Evolutionary conservation across 176 grass and related monocot genomes (phyloP).

Genomic region (Pharus latifolius): DNA sequence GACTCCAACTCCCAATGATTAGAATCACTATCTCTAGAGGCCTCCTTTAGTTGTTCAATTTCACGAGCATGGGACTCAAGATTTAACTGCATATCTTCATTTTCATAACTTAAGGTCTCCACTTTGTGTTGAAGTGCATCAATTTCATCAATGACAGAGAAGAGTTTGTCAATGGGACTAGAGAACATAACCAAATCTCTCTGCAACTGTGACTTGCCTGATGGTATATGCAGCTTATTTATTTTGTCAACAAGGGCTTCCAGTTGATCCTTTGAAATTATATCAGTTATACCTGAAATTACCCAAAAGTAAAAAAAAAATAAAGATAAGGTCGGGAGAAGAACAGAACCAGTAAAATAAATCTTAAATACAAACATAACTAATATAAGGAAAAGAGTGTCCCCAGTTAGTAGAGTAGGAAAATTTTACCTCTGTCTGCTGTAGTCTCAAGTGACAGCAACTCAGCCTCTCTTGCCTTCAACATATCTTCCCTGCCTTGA

Average conservation of each 20-base stretch:
- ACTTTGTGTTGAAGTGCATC: constrained; percentile 35
- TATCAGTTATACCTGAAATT: constrained; percentile 32
- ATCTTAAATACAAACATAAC: background rate
- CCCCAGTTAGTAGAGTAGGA: background rate
- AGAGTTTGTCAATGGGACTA: constrained; percentile 57
- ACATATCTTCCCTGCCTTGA: constrained; percentile 36
- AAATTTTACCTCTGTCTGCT: constrained; percentile 41
- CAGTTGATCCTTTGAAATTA: constrained; percentile 57
- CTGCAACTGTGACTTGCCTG: constrained; percentile 15
- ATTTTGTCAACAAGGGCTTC: constrained; percentile 67
- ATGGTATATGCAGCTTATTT: constrained; percentile 41
- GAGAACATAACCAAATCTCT: constrained; percentile 20
- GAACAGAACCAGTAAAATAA: constrained; percentile 19
- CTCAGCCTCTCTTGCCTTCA: constrained; percentile 58
- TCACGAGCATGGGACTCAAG: constrained; percentile 55
- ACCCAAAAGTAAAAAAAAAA: background rate
- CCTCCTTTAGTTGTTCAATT: constrained; percentile 61
- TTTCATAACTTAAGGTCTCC: constrained; percentile 54
- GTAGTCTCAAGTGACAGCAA: constrained; percentile 36
- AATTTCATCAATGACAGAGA: constrained; percentile 63
- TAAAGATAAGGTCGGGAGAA: constrained; percentile 12
- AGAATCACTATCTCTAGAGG: constrained; percentile 34
- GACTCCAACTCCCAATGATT: constrained; percentile 40
- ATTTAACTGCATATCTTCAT: constrained; percentile 72
- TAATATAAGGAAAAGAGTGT: background rate